Evolutionary conservation across 106 monocot species (phyloP), one percentile per base, ranked within the genome.

Genomic region (Platanthera zijinensis): DNA sequence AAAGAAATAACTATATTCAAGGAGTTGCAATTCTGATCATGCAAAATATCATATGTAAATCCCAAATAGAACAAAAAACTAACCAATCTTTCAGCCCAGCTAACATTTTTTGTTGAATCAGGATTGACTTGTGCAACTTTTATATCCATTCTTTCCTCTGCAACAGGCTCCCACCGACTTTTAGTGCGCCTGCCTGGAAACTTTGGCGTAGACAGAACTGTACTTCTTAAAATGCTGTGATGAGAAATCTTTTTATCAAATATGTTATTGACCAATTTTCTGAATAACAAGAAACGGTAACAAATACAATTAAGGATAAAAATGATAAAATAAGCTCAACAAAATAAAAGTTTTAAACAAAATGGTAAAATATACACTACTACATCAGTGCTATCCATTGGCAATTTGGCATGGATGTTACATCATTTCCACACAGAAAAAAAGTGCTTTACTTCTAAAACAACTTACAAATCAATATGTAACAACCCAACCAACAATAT

Each of bases 161-260:
- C 78, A 78, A 91, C 56, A 57, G 96, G 93, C 75, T 97, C 96
- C 96, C 96, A 97, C 17, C 96, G 78, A 86, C 96, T 97, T 89
- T 97, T 97, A 50, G 25, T 67, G 15, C 96, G 93, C 50, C 82
- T 89, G 52, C 61, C 80, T 69, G 89, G 85, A 78, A 64, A 74
- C 48, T 82, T 89, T 21, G 83, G 15, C 76, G 88, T 72, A 50
- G 78, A 52, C n/a, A 77, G 81, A 52, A 72, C 61, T 22, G 78
- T 51, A 76, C n/a, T 85, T 21, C 78, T 74, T 63, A 75, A 50
- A 64, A 52, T 90, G 77, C 87, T 87, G 82, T 72, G 22, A 72
- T 9, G 21, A 22, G 3, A 72, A 21, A 72, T 10, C 17, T 70
- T 70, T 39, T 11, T 5, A 66, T 66, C 66, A 66, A 30, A 66